Evolutionary conservation across 1,139 yeast species (phyloP), one percentile per base, ranked within the genome.

Genomic region (Meyerozyma carpophila): DNA sequence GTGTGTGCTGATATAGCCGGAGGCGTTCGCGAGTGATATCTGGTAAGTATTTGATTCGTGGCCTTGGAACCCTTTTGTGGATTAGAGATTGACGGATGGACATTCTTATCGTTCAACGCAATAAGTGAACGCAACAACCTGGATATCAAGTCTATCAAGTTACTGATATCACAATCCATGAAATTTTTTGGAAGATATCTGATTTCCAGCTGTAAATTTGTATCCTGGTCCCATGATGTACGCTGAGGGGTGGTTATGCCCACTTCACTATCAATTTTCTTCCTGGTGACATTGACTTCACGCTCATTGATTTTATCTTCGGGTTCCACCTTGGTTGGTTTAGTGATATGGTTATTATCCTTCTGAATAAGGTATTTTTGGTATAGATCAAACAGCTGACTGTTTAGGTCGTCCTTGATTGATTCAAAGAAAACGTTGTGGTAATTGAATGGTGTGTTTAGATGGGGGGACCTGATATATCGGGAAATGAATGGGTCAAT

Each of bases 11-110:
- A 84, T 40, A 93, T 93, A 20, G 79, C 78, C 0, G 98, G 98
- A 1, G 97, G 96, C 0, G 94, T 82, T 49, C 97, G 66, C 5
- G 97, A 90, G 61, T 93, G 98, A 60, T 91, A 93, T 51, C 98
- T 73, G 0, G 98, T 93, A 42, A 93, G 70, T 38, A 74, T 65
- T 43, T 61, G 58, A 31, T 64, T 65, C 44, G 67, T 66, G 20
- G 74, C 73, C 14, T 68, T 57, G n/a, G 62, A 58, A 27, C 41
- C 44, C 8, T 50, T 38, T 48, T 52, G 50, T 11, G 68, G 68
- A 36, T 59, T 55, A 4, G 68, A 60, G 1, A 68, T 61, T 2
- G 69, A 58, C 4, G 49, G 55, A 0, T 75, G 76, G 1, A 70
- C 74, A n/a, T 61, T 61, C 39, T 68, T 66, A 58, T 89, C 95